These are phyloP conservation scores for Raddia distichophylla DNA, from an alignment of 176 grass and related monocot species.

Conservation along the genomic window DNA sequence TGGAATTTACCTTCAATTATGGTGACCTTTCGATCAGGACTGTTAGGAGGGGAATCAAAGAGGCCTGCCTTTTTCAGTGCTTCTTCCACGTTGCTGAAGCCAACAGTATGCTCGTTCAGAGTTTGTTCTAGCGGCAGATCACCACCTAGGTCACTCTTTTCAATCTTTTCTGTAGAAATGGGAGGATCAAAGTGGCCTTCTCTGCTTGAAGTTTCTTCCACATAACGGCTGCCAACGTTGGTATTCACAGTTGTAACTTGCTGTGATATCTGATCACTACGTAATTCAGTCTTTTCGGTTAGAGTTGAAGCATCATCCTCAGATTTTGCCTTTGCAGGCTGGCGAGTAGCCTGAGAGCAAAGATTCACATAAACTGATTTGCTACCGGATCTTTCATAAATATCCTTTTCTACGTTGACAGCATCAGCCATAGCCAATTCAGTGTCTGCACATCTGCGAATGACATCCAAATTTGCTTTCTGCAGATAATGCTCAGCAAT, in stretches of 20 bases:
- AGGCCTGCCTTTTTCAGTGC: conserved; percentile 77
- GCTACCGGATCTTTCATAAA: conserved; percentile 74
- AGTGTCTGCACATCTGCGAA: conserved; percentile 76
- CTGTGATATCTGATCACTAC: conserved; percentile 28
- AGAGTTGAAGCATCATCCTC: conserved; percentile 32
- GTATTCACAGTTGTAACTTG: conserved; percentile 26
- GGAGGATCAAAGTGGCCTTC: conserved; percentile 26
- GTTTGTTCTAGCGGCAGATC: conserved; percentile 24
- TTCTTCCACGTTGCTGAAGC: conserved; percentile 63
- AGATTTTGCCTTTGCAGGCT: conserved; percentile 57
- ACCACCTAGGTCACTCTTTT: conserved; percentile 35
- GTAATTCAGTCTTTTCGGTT: conserved; percentile 44
- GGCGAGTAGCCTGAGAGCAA: conserved; percentile 68
- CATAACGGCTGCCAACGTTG: conserved; percentile 26
- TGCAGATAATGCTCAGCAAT: conserved; percentile 87
- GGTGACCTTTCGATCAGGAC: conserved; percentile 49
- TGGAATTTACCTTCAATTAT: conserved; percentile 51
- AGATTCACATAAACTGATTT: conserved; percentile 94
- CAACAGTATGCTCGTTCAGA: conserved; percentile 25
- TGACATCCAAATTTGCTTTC: conserved; percentile 70
- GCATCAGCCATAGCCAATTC: conserved; percentile 97
- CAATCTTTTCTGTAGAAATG: conserved; percentile 25
- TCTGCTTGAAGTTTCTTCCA: conserved; percentile 30
- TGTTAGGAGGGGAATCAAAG: conserved; percentile 88
- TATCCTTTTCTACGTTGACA: conserved; percentile 86